Base-by-base conservation (phyloP, 2,329 filamentous ascomycete genomes). In the Exserohilum turcica region DNA sequence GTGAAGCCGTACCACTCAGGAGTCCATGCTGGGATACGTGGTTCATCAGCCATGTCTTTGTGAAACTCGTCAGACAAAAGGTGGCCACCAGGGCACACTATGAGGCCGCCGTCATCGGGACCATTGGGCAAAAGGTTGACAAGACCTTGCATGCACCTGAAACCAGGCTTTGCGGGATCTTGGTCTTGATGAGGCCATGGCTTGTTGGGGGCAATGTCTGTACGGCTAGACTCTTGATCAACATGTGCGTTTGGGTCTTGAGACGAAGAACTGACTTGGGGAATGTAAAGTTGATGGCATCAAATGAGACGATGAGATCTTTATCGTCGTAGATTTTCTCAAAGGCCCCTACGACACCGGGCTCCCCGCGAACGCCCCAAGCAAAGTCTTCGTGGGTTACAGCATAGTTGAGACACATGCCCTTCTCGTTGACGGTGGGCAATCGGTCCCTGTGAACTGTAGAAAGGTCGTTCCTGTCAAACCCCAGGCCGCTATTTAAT, bases 121-220 rank as follows among this genome's bases (percentile, higher is more conserved):
- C 74, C 74, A 16, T 71, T 72, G 3, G 67, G 71, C 3, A 70
- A 50, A 5, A 79, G 57, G 61, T 83, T 82, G 1, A 82, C 77
- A 0, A 83, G 71, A 3, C 81, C 81, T 54, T 83, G 80, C 3
- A 80, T 70, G 56, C 81, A 83, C 2, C 79, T 74, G 63, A 83
- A 80, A 0, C 80, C 81, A 12, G 71, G 72, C 76, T 75, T 59
- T 4, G 43, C 40, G 2, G 65, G 66, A 16, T 61, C 60, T 32
- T 70, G 65, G 24, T 68, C 66, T 40, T 65, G 59, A 43, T 78
- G 76, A 18, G 70, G 68, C 75, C 76, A 78, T 13, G 54, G 49
- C 50, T 65, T 61, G 21, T 64, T 63, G 19, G 56, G 54, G 5
- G 69, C 44, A 16, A 68, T 62, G 15, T 67, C 59, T 13, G 57